A percentile compares a stretch with the other conserved stretches of the same genome.
Conservation (phyloP, 139 green algal species). For the Coelastrella sp. region DNA sequence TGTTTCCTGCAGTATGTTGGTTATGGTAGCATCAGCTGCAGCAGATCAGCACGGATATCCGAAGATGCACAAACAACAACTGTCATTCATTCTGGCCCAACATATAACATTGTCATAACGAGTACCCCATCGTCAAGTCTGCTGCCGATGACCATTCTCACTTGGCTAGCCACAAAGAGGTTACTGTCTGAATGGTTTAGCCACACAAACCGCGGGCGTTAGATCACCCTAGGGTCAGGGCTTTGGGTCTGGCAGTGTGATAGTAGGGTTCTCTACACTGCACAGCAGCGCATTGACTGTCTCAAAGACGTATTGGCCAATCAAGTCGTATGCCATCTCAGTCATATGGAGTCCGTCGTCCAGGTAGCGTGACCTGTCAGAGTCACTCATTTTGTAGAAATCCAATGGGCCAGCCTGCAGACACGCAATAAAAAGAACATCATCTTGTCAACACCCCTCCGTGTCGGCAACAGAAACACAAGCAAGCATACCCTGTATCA, state of each 20-base stretch:
- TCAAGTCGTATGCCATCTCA: slow-evolving; percentile 20
- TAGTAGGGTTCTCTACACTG: background rate
- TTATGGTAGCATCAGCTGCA: too few relatives aligned
- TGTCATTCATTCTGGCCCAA: too few relatives aligned
- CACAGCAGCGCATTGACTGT: background rate
- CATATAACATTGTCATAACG: too few relatives aligned
- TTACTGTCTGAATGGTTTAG: too few relatives aligned
- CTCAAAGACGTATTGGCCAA: slow-evolving; percentile 19
- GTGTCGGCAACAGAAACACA: background rate
- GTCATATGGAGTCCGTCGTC: slow-evolving; percentile 47
- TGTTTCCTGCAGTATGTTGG: too few relatives aligned
- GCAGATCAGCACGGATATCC: too few relatives aligned
- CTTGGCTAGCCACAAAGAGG: too few relatives aligned
- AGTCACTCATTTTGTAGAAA: slow-evolving; percentile 22
- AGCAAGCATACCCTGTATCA: background rate
- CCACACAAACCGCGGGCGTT: too few relatives aligned
- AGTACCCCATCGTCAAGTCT: too few relatives aligned
- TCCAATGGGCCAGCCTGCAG: slow-evolving; percentile 19
- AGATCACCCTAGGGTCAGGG: too few relatives aligned
- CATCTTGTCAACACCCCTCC: background rate
- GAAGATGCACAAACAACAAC: too few relatives aligned
- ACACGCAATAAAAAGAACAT: background rate
- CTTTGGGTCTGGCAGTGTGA: background rate
- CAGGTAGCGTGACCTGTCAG: background rate
- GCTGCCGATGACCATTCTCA: too few relatives aligned